A percentile compares a stretch with the other conserved stretches of the same genome.
These are phyloP conservation scores for Spirogloea muscicola DNA, from an alignment of 139 green algal species.

Conservation along the genomic window DNA sequence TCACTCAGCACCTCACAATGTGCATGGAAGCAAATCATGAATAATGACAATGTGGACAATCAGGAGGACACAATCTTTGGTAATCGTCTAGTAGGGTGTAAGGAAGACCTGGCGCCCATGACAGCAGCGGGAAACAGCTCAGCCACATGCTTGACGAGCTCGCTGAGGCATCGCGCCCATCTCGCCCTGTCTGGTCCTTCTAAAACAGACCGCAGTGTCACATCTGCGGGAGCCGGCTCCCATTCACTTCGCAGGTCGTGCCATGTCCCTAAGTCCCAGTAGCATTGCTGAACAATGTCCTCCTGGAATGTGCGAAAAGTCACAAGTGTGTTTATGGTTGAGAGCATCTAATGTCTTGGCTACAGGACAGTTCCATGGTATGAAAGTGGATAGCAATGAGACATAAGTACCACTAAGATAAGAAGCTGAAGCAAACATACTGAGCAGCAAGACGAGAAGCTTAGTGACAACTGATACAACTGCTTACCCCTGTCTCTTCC, in stretches of 20 bases:
- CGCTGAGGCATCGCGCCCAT: conserved; percentile 64
- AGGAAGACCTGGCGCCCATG: conserved; percentile 41
- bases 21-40: too few species aligned
- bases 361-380: background rate
- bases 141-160: conserved; percentile 56
- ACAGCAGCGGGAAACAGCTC: conserved; percentile 56
- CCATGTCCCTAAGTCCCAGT: conserved; percentile 80
- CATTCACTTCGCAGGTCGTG: conserved; percentile 66
- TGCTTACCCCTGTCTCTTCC: conserved; percentile 58
- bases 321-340: background rate
- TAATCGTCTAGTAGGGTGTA: background rate
- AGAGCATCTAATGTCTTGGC: too few species aligned
- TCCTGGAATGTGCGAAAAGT: conserved; percentile 14
- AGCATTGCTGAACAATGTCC: conserved; percentile 55
- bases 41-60: too few species aligned
- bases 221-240: conserved; percentile 43
- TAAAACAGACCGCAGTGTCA: conserved; percentile 20
- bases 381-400: background rate
- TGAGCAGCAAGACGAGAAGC: background rate
- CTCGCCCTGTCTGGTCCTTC: conserved; percentile 49
- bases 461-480: background rate
- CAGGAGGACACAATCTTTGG: too few species aligned
- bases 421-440: background rate
- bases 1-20: too few species aligned
- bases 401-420: background rate